A percentile compares a stretch with the other conserved stretches of the same genome.
phyloP scores from a whole-genome alignment of 2,329 filamentous ascomycete genomes.

The Paradendryphiella salina region DNA sequence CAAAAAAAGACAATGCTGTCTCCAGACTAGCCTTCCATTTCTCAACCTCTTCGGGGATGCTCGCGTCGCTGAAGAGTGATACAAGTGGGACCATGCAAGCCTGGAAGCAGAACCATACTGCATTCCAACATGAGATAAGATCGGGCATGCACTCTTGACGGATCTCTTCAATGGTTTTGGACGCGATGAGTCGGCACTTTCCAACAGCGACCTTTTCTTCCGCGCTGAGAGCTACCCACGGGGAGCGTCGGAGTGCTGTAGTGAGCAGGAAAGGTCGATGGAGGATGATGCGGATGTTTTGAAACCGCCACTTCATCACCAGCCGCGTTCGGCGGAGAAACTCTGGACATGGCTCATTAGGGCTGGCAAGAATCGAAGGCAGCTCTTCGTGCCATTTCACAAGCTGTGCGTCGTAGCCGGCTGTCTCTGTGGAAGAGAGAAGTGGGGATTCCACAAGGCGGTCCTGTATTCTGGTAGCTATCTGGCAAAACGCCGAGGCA shows the following conservation, averaged over 20 bases:
- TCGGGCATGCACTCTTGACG: slow-evolving; percentile 70
- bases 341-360: slow-evolving; percentile 67
- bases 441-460: slow-evolving; percentile 70
- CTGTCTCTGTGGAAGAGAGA: slow-evolving; percentile 67
- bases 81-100: slow-evolving; percentile 78
- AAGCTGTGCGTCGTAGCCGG: slow-evolving; percentile 67
- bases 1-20: slow-evolving; percentile 49
- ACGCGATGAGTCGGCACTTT: slow-evolving; percentile 69
- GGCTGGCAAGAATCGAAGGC: slow-evolving; percentile 54
- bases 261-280: slow-evolving; percentile 72
- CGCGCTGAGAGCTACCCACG: slow-evolving; percentile 56
- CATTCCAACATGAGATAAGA: slow-evolving; percentile 79
- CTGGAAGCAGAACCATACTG: slow-evolving; percentile 80
- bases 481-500: slow-evolving; percentile 78
- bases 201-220: slow-evolving; percentile 70
- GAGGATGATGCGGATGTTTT: slow-evolving; percentile 75
- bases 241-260: slow-evolving; percentile 60
- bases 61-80: slow-evolving; percentile 69
- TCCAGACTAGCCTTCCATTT: slow-evolving; percentile 51
- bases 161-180: slow-evolving; percentile 73
- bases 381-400: slow-evolving; percentile 73
- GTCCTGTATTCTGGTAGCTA: slow-evolving; percentile 77
- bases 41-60: slow-evolving; percentile 45
- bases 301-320: slow-evolving; percentile 82
- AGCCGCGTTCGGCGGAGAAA: slow-evolving; percentile 70